Conservation (phyloP, 1,284 basidiomycete species). For the Retiboletus flavoniger region DNA sequence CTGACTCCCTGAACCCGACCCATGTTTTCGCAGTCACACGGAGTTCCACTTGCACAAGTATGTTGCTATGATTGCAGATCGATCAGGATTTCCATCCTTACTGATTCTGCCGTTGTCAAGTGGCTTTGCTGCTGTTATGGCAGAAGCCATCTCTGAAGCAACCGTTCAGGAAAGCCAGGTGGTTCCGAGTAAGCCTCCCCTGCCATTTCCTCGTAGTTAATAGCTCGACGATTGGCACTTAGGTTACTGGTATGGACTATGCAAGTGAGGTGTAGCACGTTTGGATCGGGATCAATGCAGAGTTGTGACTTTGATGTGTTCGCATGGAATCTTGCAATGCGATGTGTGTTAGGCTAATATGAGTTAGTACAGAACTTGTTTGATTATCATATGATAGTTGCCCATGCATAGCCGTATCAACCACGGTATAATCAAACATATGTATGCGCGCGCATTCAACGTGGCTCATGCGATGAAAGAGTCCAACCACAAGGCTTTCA, state of each 20-base stretch:
- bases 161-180: slow-evolving; percentile 12
- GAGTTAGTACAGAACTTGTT: background rate
- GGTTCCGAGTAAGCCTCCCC: slow-evolving; percentile 10
- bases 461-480: background rate
- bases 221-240: background rate
- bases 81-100: background rate
- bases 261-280: slow-evolving; percentile 9
- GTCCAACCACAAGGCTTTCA: background rate
- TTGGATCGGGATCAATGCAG: background rate
- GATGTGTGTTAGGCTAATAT: background rate
- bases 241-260: slow-evolving; percentile 24
- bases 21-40: slow-evolving; percentile 21
- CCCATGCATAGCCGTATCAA: background rate
- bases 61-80: background rate
- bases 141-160: slow-evolving; percentile 18
- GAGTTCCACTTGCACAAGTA: slow-evolving; percentile 32
- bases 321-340: no score
- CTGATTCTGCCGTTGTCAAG: slow-evolving; percentile 8
- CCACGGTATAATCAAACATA: background rate
- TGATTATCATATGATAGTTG: background rate
- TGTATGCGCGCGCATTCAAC: background rate
- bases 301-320: no score
- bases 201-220: background rate
- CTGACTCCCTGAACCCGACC: background rate
- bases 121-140: slow-evolving; percentile 24